Base-by-base conservation (phyloP, 2,329 filamentous ascomycete genomes). In the Monosporascus sp. region DNA sequence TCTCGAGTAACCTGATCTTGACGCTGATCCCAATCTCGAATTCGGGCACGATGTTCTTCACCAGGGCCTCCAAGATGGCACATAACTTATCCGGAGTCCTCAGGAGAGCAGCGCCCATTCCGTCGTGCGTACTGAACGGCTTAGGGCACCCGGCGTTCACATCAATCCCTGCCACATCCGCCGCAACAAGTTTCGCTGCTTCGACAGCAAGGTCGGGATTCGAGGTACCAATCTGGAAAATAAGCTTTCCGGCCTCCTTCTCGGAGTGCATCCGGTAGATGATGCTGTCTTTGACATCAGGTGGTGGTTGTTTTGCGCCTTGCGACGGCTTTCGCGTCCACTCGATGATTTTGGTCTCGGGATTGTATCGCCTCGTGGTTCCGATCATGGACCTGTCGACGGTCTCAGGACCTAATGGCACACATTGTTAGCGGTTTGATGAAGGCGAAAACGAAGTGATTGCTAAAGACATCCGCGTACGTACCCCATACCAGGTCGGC, bases 101-200 rank as follows among this genome's bases (percentile, higher is more conserved):
- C 17, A 99, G 80, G 20, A 99, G 80, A 1, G 92, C 93, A 0
- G 94, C 94, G 48, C 94, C 94, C 94, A 99, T 99, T 48, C 94
- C 94, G 55, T 91, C 91, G 57, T 82, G 82, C 2, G 93, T 96
- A 65, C 89, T 96, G 72, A 99, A 99, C 0, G 93, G 89, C 71
- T 99, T 99, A 1, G 94, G 94, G 67, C 94, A 99, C n/a, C 94
- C 94, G 0, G 94, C 91, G 69, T 99, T 99, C 57, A 99, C 88
- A 69, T 97, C 94, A 62, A 99, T 97, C 55, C 94, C 94, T 0
- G 87, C 85, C 3, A 99, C 94, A 70, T 97, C 90, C 14, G 75
- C 81, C 0, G 92, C 94, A 20, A 99, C 87, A 17, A 97, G 74
- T 50, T 85, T 85, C 2, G 93, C 91, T 1, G 93, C 92, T 68